Evolutionary conservation across 208 protist genomes (phyloP), one percentile per base, ranked within the genome.

Genomic region (Porcisia deanei): DNA sequence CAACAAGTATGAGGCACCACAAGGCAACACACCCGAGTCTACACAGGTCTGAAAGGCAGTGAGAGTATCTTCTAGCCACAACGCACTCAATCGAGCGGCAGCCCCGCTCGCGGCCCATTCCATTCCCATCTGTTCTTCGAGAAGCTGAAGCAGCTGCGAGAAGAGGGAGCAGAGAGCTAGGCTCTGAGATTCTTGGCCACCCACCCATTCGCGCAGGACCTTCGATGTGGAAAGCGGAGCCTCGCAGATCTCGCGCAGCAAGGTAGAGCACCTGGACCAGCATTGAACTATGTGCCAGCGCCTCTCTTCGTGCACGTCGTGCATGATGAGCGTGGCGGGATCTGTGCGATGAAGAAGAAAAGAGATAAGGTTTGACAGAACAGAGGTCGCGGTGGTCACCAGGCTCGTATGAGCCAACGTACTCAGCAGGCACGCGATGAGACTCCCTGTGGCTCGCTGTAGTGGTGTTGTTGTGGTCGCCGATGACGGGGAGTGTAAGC

Each of bases 201-300:
- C 76, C 30, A 80, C 69, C 76, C 76, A 75, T 57, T 74, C 70
- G 6, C 61, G 76, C 69, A 80, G 76, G 1, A 55, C 47, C 14
- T 45, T 25, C 20, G 70, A 69, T 16, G 45, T 64, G 12, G 70
- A 52, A 71, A 80, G 54, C 10, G 41, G 43, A 3, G 0, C 63
- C 34, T 70, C 76, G 54, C 76, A 80, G 55, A 80, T 14, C 54
- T 70, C 76, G n/a, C 76, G 76, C 61, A 80, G 61, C 47, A 80
- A 71, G 14, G 63, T 39, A 43, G 76, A 68, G 22, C 59, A 47
- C 18, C 58, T 49, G 41, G 61, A 12, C 47, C 53, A 45, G 7
- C 16, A 49, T 3, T 63, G 70, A 20, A 47, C 30, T 20, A 22
- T 54, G 55, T 59, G 57, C 34, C 20, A 47, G 9, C 54, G 43